Evolutionary conservation across 768 basidiomycete genomes (phyloP).

Genomic region (Mycena crocata): DNA sequence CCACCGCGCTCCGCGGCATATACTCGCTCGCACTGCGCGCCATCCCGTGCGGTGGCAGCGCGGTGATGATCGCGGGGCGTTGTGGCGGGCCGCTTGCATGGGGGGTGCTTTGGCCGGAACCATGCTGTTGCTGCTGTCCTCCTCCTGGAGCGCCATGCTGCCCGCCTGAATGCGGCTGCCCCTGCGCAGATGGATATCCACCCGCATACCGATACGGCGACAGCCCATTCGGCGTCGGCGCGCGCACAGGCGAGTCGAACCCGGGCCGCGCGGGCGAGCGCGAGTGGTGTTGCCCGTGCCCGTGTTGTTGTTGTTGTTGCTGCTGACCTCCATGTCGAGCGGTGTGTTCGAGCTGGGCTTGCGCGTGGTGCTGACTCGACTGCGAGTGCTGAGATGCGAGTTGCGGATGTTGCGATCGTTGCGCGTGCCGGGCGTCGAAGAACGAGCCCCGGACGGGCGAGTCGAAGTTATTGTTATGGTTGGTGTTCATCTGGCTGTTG

Average conservation of each 20-base stretch:
- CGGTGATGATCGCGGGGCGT: neutral
- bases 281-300: neutral
- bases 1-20: too few species aligned
- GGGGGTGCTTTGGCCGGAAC: too few species aligned
- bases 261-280: constrained; percentile 20
- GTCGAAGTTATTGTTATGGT: neutral
- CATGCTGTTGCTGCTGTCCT: neutral
- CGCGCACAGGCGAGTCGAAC: constrained; percentile 18
- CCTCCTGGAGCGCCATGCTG: neutral
- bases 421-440: neutral
- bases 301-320: neutral
- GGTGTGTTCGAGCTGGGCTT: neutral
- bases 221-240: neutral
- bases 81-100: neutral
- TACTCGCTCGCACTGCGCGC: neutral
- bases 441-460: neutral
- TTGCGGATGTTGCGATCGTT: too few species aligned
- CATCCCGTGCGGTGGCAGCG: neutral
- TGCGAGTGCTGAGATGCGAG: too few species aligned
- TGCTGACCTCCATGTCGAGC: neutral
- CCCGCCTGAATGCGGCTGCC: neutral
- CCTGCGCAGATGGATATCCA: neutral
- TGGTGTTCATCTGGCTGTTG: neutral
- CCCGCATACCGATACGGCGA: neutral
- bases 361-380: neutral